phyloP scores from a whole-genome alignment of 2,329 filamentous ascomycete species.

The Colletotrichum sp. region DNA sequence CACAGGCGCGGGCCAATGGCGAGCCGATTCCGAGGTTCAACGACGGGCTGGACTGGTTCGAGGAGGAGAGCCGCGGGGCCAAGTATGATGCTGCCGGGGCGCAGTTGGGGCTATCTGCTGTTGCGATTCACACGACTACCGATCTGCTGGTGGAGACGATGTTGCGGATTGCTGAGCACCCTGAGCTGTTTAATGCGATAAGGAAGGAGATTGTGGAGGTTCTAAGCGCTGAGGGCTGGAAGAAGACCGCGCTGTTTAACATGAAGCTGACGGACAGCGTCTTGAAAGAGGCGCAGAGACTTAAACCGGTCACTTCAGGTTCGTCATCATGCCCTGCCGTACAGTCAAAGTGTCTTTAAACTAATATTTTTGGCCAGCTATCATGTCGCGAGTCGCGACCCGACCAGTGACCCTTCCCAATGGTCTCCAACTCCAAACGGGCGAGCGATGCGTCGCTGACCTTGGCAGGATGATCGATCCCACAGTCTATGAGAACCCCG shows the following conservation, averaged over 20 bases:
- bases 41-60: conserved; percentile 49
- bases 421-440: conserved; percentile 2
- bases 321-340: accelerated
- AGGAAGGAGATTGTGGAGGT: conserved; percentile 43
- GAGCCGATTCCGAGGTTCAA: conserved; percentile 22
- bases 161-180: conserved; percentile 41
- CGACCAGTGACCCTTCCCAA: background rate
- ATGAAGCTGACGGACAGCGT: conserved; percentile 46
- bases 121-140: conserved; percentile 47
- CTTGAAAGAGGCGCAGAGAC: conserved; percentile 42
- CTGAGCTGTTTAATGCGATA: conserved; percentile 42
- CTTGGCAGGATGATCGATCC: background rate
- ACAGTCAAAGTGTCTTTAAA: background rate
- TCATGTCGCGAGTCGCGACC: conserved; percentile 8
- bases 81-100: conserved; percentile 71
- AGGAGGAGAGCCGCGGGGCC: conserved; percentile 46
- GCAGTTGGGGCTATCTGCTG: conserved; percentile 78
- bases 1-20: conserved; percentile 22
- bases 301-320: background rate
- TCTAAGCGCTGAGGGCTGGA: conserved; percentile 27
- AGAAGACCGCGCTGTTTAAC: conserved; percentile 38
- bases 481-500: background rate
- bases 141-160: conserved; percentile 40
- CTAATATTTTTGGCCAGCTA: background rate
- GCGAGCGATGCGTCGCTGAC: conserved; percentile 6